phyloP scores from a whole-genome alignment of 345 rosid species.

The Schrenkiella parvula region DNA sequence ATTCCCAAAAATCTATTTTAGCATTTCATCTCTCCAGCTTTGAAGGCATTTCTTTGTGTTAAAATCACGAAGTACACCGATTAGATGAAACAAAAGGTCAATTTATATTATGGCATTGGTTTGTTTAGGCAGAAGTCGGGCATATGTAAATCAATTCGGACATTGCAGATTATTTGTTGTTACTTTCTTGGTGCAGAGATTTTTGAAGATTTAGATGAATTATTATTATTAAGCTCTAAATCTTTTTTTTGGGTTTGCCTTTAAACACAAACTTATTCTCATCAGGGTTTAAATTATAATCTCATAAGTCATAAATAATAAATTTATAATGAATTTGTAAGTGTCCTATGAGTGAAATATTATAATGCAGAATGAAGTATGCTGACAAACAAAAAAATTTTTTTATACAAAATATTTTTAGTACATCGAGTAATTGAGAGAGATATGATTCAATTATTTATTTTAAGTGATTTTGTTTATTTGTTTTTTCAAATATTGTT shows the following conservation, averaged over 20 bases:
- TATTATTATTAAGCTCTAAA: too few species aligned
- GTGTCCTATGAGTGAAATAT: too few species aligned
- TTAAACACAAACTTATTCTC: background rate
- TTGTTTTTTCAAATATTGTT: too few species aligned
- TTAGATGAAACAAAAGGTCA: background rate
- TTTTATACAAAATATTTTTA: too few species aligned
- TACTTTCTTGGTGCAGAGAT: background rate
- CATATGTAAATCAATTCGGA: background rate
- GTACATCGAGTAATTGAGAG: too few species aligned
- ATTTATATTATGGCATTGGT: constrained; percentile 12
- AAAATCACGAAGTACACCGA: background rate
- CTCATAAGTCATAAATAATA: too few species aligned
- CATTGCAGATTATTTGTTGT: constrained; percentile 10
- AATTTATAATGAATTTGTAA: too few species aligned
- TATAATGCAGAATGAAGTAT: too few species aligned
- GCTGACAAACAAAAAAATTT: too few species aligned
- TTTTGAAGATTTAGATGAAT: background rate
- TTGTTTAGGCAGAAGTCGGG: constrained; percentile 1
- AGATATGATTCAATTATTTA: too few species aligned
- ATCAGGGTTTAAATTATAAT: background rate
- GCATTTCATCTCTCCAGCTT: background rate
- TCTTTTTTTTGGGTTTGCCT: background rate
- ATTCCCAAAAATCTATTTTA: background rate
- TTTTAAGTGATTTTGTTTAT: too few species aligned
- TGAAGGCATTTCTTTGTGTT: background rate